phyloP scores from a whole-genome alignment of 2,329 filamentous ascomycete genomes.

The Arthrinium phaeospermum region DNA sequence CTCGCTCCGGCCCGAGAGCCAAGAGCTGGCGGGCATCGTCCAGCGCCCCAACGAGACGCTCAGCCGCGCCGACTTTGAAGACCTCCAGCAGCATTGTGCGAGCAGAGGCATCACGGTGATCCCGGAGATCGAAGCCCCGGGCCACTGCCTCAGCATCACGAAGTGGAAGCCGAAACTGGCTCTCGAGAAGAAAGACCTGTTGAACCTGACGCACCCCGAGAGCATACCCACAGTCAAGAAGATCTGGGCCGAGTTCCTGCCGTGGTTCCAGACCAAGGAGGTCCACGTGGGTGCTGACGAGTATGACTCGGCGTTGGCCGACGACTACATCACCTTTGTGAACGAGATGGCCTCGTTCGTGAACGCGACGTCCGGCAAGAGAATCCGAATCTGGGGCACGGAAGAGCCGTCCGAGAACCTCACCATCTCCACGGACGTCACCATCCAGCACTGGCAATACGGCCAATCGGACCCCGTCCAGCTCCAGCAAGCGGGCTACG shows the following conservation, averaged over 20 bases:
- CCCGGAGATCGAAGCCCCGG: conserved; percentile 61
- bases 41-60: conserved; percentile 53
- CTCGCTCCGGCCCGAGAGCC: conserved; percentile 44
- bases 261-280: conserved; percentile 60
- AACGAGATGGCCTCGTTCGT: conserved; percentile 55
- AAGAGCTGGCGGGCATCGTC: conserved; percentile 46
- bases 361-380: conserved; percentile 44
- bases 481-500: conserved; percentile 44
- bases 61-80: conserved; percentile 49
- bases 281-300: conserved; percentile 63
- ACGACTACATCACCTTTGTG: conserved; percentile 57
- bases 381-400: conserved; percentile 60
- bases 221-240: conserved; percentile 56
- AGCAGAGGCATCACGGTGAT: conserved; percentile 57
- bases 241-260: conserved; percentile 59
- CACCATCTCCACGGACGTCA: conserved; percentile 45
- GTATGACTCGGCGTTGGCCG: conserved; percentile 50
- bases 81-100: conserved; percentile 56
- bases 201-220: conserved; percentile 59
- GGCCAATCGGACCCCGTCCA: conserved; percentile 51
- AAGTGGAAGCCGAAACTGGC: conserved; percentile 62
- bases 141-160: conserved; percentile 57
- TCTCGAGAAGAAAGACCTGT: conserved; percentile 49
- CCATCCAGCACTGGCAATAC: conserved; percentile 55
- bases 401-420: conserved; percentile 47